Evolutionary conservation across 106 monocot genomes (phyloP).

Genomic region (Gastrodia elata): DNA sequence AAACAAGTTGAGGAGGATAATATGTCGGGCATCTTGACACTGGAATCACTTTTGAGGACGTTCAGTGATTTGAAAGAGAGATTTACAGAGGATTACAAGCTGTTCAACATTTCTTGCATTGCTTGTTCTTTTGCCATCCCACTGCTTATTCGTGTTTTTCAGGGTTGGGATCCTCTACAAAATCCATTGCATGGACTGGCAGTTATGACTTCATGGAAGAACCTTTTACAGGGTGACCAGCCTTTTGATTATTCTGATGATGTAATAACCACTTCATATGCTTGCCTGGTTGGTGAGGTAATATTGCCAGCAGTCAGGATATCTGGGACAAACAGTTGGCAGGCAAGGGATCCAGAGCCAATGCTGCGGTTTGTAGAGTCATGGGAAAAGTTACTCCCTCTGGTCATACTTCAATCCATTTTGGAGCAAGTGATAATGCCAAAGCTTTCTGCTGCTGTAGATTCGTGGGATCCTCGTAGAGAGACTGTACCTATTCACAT

Average conservation of each 20-base stretch:
- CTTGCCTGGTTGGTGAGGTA: constrained; percentile 64
- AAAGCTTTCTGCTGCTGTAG: constrained; percentile 58
- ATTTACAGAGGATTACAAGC: constrained; percentile 69
- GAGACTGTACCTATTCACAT: constrained; percentile 80
- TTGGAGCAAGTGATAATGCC: constrained; percentile 90
- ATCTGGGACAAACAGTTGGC: constrained; percentile 81
- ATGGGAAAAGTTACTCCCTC: constrained; percentile 78
- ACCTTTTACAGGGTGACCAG: constrained; percentile 66
- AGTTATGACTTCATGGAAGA: constrained; percentile 66
- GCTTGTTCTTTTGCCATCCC: constrained; percentile 76
- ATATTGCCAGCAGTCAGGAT: constrained; percentile 78
- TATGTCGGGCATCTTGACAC: constrained; percentile 33
- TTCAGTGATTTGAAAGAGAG: constrained; percentile 49
- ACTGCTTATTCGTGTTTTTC: constrained; percentile 61
- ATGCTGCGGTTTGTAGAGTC: constrained; percentile 78
- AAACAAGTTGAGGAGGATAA: constrained; percentile 47
- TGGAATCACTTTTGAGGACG: constrained; percentile 53
- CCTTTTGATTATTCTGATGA: constrained; percentile 71
- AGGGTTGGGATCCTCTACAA: constrained; percentile 82
- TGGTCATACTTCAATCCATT: constrained; percentile 57
- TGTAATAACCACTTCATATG: constrained; percentile 34
- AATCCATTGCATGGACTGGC: constrained; percentile 58
- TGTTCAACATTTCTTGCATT: constrained; percentile 64
- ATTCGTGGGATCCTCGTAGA: constrained; percentile 69
- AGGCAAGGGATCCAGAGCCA: constrained; percentile 82